Conservation (phyloP, 257 asterid genomes). For the Solanum rostratum region DNA sequence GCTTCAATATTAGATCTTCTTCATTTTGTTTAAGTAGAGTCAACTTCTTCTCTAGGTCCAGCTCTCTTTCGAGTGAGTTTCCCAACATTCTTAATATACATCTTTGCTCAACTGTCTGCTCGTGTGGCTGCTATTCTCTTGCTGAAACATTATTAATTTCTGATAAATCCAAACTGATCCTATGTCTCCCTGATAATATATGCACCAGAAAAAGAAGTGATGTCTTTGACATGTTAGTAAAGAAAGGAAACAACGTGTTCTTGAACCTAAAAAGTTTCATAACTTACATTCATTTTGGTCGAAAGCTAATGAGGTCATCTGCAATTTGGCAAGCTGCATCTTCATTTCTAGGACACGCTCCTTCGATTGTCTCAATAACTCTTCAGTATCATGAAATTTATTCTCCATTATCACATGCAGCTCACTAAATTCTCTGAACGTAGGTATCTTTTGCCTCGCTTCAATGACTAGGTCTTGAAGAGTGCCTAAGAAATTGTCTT, state of each 20-base stretch:
- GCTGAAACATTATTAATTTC: slow-evolving; percentile 19
- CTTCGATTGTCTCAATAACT: slow-evolving; percentile 36
- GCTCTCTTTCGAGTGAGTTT: slow-evolving; percentile 59
- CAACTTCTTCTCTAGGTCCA: slow-evolving; percentile 69
- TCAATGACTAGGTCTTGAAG: slow-evolving; percentile 36
- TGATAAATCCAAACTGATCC: slow-evolving; percentile 24
- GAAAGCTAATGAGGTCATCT: slow-evolving; percentile 57
- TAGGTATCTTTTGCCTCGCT: slow-evolving; percentile 31
- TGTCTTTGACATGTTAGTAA: not conserved
- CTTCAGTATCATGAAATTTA: slow-evolving; percentile 53
- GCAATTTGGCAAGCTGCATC: slow-evolving; percentile 71
- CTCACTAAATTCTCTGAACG: slow-evolving; percentile 23
- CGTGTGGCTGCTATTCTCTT: slow-evolving; percentile 29
- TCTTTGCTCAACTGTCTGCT: slow-evolving; percentile 34
- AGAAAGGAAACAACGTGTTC: not conserved
- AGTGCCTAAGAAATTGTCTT: slow-evolving; percentile 26
- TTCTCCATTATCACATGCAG: slow-evolving; percentile 14
- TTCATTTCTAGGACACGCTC: slow-evolving; percentile 63
- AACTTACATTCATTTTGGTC: slow-evolving; percentile 56
- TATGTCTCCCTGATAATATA: slow-evolving; percentile 33
- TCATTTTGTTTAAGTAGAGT: slow-evolving; percentile 50
- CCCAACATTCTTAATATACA: slow-evolving; percentile 65
- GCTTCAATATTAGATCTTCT: slow-evolving; percentile 58
- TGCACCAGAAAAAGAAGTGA: not conserved
- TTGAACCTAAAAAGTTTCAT: not conserved